Conservation (phyloP, 2,329 filamentous ascomycete species). For the Tolypocladium ophioglossoides region DNA sequence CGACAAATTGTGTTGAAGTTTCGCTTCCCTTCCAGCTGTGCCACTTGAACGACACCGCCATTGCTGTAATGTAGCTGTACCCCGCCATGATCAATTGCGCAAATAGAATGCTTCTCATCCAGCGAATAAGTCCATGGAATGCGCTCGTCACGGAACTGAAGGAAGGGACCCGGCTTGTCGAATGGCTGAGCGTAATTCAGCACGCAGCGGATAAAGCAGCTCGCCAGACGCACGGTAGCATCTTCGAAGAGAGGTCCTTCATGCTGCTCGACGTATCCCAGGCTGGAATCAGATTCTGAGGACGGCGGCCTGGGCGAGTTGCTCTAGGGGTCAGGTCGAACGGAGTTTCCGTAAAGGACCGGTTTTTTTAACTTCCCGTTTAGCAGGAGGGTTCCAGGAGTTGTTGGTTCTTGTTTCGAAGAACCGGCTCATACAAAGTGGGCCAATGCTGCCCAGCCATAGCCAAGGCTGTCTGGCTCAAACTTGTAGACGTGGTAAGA, state of each 20-base stretch:
- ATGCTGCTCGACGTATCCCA: not conserved
- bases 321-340: not conserved
- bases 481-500: not conserved
- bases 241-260: not conserved
- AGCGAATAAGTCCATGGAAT: not conserved
- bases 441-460: not conserved
- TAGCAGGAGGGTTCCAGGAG: no score
- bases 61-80: not conserved
- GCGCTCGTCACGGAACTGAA: not conserved
- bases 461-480: not conserved
- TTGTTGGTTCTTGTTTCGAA: no score
- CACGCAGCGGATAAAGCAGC: slow-evolving; percentile 1
- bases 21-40: not conserved
- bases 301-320: not conserved
- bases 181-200: not conserved
- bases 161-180: not conserved
- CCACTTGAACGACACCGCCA: not conserved
- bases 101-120: not conserved
- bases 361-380: no score
- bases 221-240: not conserved
- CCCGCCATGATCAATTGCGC: slow-evolving; percentile 2
- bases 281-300: not conserved
- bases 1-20: not conserved
- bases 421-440: not conserved
- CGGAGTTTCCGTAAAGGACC: not conserved